phyloP scores from a whole-genome alignment of 75 land plant genomes.

The Adiantum capillusveneris region DNA sequence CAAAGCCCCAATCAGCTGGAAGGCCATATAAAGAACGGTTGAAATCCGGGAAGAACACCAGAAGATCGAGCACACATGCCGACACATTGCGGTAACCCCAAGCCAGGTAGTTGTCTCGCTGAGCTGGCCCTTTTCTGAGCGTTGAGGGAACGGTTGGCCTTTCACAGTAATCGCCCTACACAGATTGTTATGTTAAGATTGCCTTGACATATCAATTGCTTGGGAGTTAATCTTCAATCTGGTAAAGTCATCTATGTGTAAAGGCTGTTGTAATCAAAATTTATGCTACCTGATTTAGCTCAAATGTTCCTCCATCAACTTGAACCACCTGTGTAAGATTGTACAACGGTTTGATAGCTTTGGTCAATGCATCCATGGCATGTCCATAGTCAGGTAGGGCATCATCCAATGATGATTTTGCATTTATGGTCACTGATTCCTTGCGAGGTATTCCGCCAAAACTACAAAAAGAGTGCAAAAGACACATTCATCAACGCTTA shows the following conservation, averaged over 20 bases:
- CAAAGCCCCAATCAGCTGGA: constrained; percentile 37
- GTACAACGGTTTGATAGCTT: constrained; percentile 16
- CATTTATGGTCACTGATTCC: constrained; percentile 23
- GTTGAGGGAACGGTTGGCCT: constrained; percentile 25
- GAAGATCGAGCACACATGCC: background rate
- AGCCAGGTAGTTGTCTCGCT: constrained; percentile 23
- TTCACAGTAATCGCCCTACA: constrained; percentile 38
- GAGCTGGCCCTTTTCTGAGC: constrained; percentile 22
- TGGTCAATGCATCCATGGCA: constrained; percentile 29
- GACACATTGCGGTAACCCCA: constrained; percentile 31
- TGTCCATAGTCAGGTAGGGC: constrained; percentile 12
- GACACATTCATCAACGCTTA: too few species aligned
- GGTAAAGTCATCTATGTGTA: too few species aligned
- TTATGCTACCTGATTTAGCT: background rate
- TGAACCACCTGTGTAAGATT: constrained; percentile 3
- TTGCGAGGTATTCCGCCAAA: constrained; percentile 28
- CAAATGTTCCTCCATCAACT: background rate
- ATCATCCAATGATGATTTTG: constrained; percentile 5
- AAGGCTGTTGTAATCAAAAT: too few species aligned
- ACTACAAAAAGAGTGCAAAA: too few species aligned
- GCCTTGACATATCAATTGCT: too few species aligned
- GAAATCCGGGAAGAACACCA: background rate
- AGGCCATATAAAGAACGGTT: background rate
- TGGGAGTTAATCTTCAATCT: too few species aligned
- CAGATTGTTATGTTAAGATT: too few species aligned